Conservation (phyloP, 1,139 yeast genomes). For the Schwanniomyces etchellsii region DNA sequence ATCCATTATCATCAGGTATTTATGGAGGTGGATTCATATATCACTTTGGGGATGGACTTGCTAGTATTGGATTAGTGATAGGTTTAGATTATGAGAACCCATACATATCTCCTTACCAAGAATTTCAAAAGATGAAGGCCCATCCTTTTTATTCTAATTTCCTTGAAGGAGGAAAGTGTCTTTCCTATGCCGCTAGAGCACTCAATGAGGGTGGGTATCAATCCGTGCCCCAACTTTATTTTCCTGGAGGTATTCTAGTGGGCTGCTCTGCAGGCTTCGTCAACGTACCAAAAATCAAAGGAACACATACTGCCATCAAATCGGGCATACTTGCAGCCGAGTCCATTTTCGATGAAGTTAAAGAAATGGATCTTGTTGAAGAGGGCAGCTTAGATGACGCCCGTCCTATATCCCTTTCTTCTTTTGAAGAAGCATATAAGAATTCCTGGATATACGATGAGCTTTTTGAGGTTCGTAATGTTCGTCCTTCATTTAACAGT, state of each 20-base stretch:
- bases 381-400: slow-evolving; percentile 37
- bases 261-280: slow-evolving; percentile 96
- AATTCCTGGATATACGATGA: slow-evolving; percentile 85
- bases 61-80: slow-evolving; percentile 82
- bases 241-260: slow-evolving; percentile 93
- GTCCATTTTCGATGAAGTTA: slow-evolving; percentile 55
- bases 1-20: slow-evolving; percentile 65
- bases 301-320: slow-evolving; percentile 97
- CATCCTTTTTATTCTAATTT: slow-evolving; percentile 81
- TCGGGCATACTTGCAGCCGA: slow-evolving; percentile 95
- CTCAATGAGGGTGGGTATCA: slow-evolving; percentile 94
- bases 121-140: slow-evolving; percentile 87
- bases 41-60: slow-evolving; percentile 91
- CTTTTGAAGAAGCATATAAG: slow-evolving; percentile 60
- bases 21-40: slow-evolving; percentile 98
- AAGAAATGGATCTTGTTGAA: slow-evolving; percentile 44
- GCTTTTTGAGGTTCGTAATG: slow-evolving; percentile 74
- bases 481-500: slow-evolving; percentile 82
- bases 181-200: slow-evolving; percentile 93
- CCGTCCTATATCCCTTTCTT: slow-evolving; percentile 43
- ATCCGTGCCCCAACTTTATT: slow-evolving; percentile 78
- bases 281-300: slow-evolving; percentile 95
- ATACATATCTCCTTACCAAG: slow-evolving; percentile 90
- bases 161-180: slow-evolving; percentile 83
- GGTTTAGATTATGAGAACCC: slow-evolving; percentile 95